These are phyloP conservation scores for Candida sakaeoensis DNA, from an alignment of 805 yeast species.

Conservation along the genomic window DNA sequence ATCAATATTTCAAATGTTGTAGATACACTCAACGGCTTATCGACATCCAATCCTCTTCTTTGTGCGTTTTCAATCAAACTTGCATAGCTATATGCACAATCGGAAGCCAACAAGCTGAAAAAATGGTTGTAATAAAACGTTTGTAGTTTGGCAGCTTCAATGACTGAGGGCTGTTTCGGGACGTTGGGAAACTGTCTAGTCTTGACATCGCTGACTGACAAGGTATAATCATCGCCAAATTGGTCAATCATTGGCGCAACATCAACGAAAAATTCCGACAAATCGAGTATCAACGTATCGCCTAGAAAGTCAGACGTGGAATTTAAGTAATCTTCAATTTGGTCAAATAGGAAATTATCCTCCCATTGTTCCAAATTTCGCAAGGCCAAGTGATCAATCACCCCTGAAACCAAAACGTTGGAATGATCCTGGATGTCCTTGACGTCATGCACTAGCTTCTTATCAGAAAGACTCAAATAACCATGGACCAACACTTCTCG, in stretches of 20 bases:
- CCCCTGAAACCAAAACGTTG: conserved; percentile 54
- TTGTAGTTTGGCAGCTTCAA: conserved; percentile 52
- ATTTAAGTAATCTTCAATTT: conserved; percentile 18
- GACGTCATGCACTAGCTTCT: conserved; percentile 12
- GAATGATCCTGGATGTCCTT: conserved; percentile 1
- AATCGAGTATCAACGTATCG: conserved; percentile 23
- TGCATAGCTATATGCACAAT: conserved; percentile 29
- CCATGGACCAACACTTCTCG: conserved; percentile 62
- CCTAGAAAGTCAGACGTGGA: conserved; percentile 13
- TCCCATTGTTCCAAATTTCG: conserved; percentile 11
- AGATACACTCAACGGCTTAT: conserved; percentile 44
- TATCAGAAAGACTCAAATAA: conserved; percentile 33
- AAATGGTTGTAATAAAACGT: conserved; percentile 56
- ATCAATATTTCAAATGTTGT: conserved; percentile 36
- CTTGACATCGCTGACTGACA: conserved; percentile 49
- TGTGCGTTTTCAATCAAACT: conserved; percentile 44
- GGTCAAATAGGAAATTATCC: conserved; percentile 21
- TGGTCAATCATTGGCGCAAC: conserved; percentile 13
- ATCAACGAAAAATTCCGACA: conserved; percentile 18
- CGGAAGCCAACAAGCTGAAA: conserved; percentile 31
- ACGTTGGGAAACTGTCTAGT: conserved; percentile 45
- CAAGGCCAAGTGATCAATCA: conserved; percentile 49
- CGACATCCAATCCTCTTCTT: conserved; percentile 46
- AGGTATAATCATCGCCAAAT: conserved; percentile 11
- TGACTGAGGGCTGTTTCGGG: conserved; percentile 50